phyloP scores from a whole-genome alignment of 208 protist species.

The Crithidia bombi region DNA sequence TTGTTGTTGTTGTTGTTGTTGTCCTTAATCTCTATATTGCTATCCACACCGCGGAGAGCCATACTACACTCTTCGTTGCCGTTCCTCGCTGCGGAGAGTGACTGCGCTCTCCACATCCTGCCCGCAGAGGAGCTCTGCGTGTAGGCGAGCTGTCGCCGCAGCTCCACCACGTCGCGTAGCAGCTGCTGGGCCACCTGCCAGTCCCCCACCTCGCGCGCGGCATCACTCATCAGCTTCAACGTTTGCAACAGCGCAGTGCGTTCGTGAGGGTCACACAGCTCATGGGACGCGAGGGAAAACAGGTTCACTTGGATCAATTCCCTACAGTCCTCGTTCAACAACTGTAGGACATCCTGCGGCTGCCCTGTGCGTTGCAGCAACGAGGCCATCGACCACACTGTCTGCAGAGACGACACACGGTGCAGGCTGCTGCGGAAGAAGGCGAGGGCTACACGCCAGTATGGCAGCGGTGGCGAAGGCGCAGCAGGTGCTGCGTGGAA shows the following conservation, averaged over 20 bases:
- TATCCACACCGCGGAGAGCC: not conserved
- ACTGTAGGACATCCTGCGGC: not conserved
- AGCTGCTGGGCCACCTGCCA: slow-evolving; percentile 50
- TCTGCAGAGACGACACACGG: slow-evolving; percentile 43
- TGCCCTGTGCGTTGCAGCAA: slow-evolving; percentile 38
- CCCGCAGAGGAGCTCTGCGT: not conserved
- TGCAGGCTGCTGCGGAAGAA: slow-evolving; percentile 52
- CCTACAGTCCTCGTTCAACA: slow-evolving; percentile 35
- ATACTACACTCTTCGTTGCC: no score
- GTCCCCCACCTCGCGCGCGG: slow-evolving; percentile 54
- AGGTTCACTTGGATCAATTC: slow-evolving; percentile 18
- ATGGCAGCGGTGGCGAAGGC: not conserved
- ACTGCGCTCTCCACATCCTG: slow-evolving; percentile 19
- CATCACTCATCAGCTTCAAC: slow-evolving; percentile 33
- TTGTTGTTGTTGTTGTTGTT: not conserved
- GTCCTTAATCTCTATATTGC: no score
- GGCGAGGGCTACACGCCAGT: slow-evolving; percentile 26
- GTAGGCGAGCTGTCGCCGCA: slow-evolving; percentile 26
- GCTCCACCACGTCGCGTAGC: slow-evolving; percentile 31
- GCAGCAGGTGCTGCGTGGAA: no score
- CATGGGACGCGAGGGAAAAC: slow-evolving; percentile 13
- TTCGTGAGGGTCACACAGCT: slow-evolving; percentile 6
- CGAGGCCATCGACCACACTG: slow-evolving; percentile 48
- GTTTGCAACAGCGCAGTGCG: slow-evolving; percentile 26
- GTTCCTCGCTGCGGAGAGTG: not conserved